Evolutionary conservation across 2,329 filamentous ascomycete genomes (phyloP).

Genomic region (Niveomyces coronatus): DNA sequence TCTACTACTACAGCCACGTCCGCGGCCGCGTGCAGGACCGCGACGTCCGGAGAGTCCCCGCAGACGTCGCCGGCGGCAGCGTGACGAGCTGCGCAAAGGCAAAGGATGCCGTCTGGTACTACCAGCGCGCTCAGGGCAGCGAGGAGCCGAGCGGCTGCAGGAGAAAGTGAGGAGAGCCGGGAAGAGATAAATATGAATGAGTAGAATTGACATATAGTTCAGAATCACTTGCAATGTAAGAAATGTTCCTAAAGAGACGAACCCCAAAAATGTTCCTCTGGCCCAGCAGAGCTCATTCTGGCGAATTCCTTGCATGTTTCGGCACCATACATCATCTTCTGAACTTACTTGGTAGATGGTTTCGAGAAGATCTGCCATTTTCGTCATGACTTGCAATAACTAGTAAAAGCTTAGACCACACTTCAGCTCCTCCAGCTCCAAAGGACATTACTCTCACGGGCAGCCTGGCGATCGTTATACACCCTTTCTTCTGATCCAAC

Average conservation of each 20-base stretch:
- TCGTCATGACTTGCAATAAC: not conserved
- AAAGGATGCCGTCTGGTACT: slow-evolving; percentile 43
- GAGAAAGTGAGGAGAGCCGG: not conserved
- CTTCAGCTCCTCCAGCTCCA: slow-evolving; percentile 1
- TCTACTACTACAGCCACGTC: slow-evolving; percentile 58
- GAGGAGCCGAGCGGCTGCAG: slow-evolving; percentile 12
- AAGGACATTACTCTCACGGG: too few relatives aligned
- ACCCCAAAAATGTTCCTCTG: too few relatives aligned
- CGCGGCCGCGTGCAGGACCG: slow-evolving; percentile 45
- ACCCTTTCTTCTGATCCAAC: slow-evolving; percentile 1
- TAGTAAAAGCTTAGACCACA: slow-evolving; percentile 1
- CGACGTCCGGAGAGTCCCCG: slow-evolving; percentile 32
- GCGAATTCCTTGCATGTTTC: too few relatives aligned
- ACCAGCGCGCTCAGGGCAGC: slow-evolving; percentile 32
- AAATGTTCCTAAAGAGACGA: too few relatives aligned
- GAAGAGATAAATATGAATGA: not conserved
- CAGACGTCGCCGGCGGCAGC: slow-evolving; percentile 35
- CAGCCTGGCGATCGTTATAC: too few relatives aligned
- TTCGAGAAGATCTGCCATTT: not conserved
- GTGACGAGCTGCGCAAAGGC: slow-evolving; percentile 45
- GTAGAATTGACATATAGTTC: not conserved
- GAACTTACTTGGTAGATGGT: not conserved
- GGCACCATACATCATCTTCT: too few relatives aligned
- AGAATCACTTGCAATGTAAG: not conserved
- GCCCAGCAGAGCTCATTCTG: too few relatives aligned